A percentile compares a stretch with the other conserved stretches of the same genome.
Conservation (phyloP, 257 asterid species). For the Leonotis leonurus region DNA sequence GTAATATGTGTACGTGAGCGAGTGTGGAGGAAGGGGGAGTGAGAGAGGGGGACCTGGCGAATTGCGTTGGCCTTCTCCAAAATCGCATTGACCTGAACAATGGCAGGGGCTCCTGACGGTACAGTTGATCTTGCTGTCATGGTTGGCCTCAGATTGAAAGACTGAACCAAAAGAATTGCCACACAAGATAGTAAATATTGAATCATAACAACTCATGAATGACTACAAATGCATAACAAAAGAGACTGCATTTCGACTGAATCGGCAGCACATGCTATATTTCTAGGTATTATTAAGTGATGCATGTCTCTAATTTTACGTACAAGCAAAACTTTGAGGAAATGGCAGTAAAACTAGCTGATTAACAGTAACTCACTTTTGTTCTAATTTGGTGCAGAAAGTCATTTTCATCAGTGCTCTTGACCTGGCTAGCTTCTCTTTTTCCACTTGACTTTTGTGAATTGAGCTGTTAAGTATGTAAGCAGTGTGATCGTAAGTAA, state of each 20-base stretch:
- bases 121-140: slow-evolving; percentile 40
- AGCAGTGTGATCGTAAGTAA: slow-evolving; percentile 4
- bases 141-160: slow-evolving; percentile 75
- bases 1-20: not conserved
- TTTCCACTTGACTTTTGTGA: slow-evolving; percentile 31
- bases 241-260: not conserved
- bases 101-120: slow-evolving; percentile 39
- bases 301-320: not conserved
- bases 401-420: slow-evolving; percentile 55
- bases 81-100: slow-evolving; percentile 69
- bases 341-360: not conserved
- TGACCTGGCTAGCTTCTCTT: slow-evolving; percentile 30
- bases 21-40: not conserved
- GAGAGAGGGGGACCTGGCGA: slow-evolving; percentile 64
- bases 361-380: slow-evolving; percentile 48
- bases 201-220: not conserved
- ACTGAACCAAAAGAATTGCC: slow-evolving; percentile 55
- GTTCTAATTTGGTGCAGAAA: slow-evolving; percentile 90
- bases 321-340: not conserved
- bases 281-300: not conserved
- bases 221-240: too few relatives aligned
- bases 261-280: not conserved
- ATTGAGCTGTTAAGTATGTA: slow-evolving; percentile 35
- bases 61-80: slow-evolving; percentile 84
- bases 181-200: not conserved